phyloP scores from a whole-genome alignment of 768 basidiomycete species.

The Hirschioporus abietinus region DNA sequence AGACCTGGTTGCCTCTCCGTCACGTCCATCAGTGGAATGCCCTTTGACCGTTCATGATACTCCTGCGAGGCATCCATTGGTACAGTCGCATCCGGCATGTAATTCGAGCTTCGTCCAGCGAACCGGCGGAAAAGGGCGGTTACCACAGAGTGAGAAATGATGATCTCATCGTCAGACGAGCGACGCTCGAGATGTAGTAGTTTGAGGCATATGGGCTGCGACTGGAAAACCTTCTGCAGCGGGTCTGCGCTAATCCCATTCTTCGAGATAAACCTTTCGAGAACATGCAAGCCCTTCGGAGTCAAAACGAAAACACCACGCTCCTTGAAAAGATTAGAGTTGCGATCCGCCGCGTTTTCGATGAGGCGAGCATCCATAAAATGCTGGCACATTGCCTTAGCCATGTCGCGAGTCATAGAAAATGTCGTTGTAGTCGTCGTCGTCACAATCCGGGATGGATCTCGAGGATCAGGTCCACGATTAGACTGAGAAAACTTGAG shows the following conservation, averaged over 20 bases:
- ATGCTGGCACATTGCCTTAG: constrained; percentile 99
- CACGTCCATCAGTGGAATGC: constrained; percentile 64
- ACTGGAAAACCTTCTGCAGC: constrained; percentile 80
- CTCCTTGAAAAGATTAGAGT: constrained; percentile 91
- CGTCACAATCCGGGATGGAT: constrained; percentile 95
- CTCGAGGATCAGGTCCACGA: constrained; percentile 96
- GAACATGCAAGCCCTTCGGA: constrained; percentile 95
- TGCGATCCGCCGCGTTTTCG: constrained; percentile 91
- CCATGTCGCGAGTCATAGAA: constrained; percentile 99
- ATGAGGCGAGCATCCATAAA: constrained; percentile 99
- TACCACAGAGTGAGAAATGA: constrained; percentile 89
- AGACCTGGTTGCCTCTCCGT: constrained; percentile 60
- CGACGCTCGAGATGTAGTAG: constrained; percentile 94
- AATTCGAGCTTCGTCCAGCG: constrained; percentile 82
- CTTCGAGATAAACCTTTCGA: constrained; percentile 99
- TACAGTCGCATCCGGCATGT: constrained; percentile 43
- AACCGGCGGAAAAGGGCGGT: constrained; percentile 96
- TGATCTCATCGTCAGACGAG: constrained; percentile 92
- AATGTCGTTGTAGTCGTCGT: constrained; percentile 99
- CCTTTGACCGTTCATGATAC: constrained; percentile 77
- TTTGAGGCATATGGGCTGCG: constrained; percentile 96
- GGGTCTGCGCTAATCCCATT: constrained; percentile 97
- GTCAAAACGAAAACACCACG: constrained; percentile 94
- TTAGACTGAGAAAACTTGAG: constrained; percentile 99
- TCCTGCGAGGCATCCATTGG: constrained; percentile 59